A percentile compares a stretch with the other conserved stretches of the same genome.
phyloP scores from a whole-genome alignment of 441 rosid species.

The Corymbia calophylla region DNA sequence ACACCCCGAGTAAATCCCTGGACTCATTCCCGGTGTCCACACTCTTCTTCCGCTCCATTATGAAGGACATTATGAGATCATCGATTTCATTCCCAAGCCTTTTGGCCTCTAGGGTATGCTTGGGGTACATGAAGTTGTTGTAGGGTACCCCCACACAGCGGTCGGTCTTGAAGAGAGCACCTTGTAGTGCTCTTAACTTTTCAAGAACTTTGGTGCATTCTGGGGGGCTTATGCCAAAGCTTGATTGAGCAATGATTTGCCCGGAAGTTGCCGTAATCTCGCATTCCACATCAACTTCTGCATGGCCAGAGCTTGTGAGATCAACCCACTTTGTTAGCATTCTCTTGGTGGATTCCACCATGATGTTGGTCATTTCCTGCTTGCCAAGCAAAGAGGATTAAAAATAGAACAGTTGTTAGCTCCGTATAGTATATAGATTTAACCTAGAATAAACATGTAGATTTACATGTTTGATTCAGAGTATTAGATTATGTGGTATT shows the following conservation, averaged over 20 bases:
- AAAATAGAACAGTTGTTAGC: background rate
- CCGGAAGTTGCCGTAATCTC: background rate
- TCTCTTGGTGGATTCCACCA: slow-evolving; percentile 4
- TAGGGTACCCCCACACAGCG: slow-evolving; percentile 6
- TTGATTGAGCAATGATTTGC: slow-evolving; percentile 1
- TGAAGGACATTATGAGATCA: background rate
- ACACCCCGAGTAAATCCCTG: slow-evolving; percentile 54
- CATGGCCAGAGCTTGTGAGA: background rate
- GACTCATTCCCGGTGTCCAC: background rate
- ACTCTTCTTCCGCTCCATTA: background rate
- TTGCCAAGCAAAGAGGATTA: background rate
- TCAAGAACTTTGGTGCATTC: background rate
- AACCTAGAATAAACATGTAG: background rate
- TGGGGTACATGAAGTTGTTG: background rate
- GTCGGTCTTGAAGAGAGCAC: slow-evolving; percentile 5
- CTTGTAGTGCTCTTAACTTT: slow-evolving; percentile 1
- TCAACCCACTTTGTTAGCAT: background rate
- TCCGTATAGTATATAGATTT: background rate
- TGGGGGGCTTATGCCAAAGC: slow-evolving; percentile 1
- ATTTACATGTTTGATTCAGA: background rate
- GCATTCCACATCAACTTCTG: slow-evolving; percentile 5
- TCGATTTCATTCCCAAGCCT: slow-evolving; percentile 13
- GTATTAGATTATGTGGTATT: background rate
- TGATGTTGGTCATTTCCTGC: background rate
- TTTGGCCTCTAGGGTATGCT: slow-evolving; percentile 1